phyloP scores from a whole-genome alignment of 1,284 basidiomycete genomes.

The Fomitopsis betulina region DNA sequence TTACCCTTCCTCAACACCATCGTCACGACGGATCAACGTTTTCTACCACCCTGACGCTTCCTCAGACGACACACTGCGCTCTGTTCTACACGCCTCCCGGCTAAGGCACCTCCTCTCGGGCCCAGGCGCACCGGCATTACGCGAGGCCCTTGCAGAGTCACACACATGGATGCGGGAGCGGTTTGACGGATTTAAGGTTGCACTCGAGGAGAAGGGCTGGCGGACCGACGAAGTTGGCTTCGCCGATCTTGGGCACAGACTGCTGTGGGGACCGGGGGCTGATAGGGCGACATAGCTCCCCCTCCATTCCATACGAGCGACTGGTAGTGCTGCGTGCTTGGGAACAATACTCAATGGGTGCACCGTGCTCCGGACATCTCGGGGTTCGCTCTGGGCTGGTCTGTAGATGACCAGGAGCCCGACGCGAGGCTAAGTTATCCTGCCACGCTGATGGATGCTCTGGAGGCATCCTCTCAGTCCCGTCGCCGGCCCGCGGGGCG shows the following conservation, averaged over 20 bases:
- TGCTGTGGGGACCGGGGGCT: slow-evolving; percentile 21
- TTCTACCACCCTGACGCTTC: slow-evolving; percentile 25
- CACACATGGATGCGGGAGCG: slow-evolving; percentile 13
- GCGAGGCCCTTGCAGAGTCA: slow-evolving; percentile 12
- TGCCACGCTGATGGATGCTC: not conserved
- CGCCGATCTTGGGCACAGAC: slow-evolving; percentile 25
- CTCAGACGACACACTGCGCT: slow-evolving; percentile 24
- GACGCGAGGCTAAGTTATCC: not conserved
- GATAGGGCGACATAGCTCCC: not conserved
- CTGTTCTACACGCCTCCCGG: slow-evolving; percentile 25
- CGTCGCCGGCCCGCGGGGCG: not conserved
- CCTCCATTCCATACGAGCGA: not conserved
- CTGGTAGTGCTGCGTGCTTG: not conserved
- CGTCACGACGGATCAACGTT: slow-evolving; percentile 13
- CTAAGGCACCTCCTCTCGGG: slow-evolving; percentile 13
- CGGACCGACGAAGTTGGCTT: slow-evolving; percentile 26
- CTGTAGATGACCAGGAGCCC: not conserved
- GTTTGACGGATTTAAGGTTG: slow-evolving; percentile 19
- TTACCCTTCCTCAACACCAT: slow-evolving; percentile 16
- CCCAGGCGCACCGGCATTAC: slow-evolving; percentile 4
- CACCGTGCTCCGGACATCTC: not conserved
- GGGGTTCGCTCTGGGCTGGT: not conserved
- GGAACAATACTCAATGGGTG: not conserved
- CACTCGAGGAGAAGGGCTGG: slow-evolving; percentile 23
- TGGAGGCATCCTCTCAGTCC: not conserved